phyloP scores from a whole-genome alignment of 768 basidiomycete species.

The Hygrocybe punicea region DNA sequence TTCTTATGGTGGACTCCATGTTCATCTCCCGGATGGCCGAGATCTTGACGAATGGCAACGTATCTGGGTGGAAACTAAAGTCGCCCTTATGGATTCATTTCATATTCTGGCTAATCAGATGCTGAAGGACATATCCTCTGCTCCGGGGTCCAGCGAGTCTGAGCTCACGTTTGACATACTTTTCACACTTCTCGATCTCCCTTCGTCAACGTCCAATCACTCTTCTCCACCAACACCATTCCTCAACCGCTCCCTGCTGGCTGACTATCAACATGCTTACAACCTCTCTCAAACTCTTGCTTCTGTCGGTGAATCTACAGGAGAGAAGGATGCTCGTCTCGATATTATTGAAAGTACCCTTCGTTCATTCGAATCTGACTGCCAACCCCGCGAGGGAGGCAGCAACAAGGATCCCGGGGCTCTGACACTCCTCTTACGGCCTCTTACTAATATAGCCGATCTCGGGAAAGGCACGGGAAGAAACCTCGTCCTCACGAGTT shows the following conservation, averaged over 20 bases:
- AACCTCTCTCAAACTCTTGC: conserved; percentile 51
- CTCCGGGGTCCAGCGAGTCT: conserved; percentile 43
- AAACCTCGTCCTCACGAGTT: no score
- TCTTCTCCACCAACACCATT: conserved; percentile 46
- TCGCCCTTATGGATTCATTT: conserved; percentile 65
- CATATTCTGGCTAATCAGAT: conserved; percentile 55
- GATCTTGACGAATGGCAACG: conserved; percentile 63
- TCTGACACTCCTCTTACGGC: conserved; percentile 60
- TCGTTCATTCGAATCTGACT: conserved; percentile 34
- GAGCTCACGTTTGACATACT: conserved; percentile 58
- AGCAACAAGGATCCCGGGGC: conserved; percentile 47
- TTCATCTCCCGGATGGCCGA: conserved; percentile 18
- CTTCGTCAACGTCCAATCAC: conserved; percentile 27
- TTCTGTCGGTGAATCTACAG: conserved; percentile 40
- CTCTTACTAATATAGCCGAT: conserved; percentile 30
- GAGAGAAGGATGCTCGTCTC: conserved; percentile 55
- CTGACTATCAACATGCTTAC: conserved; percentile 71
- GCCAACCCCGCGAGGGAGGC: conserved; percentile 3
- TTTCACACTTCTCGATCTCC: conserved; percentile 54
- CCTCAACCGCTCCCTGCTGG: conserved; percentile 62
- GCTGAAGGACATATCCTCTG: conserved; percentile 45
- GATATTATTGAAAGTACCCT: conserved; percentile 56
- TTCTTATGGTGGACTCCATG: conserved; percentile 56
- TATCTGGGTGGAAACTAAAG: conserved; percentile 71
- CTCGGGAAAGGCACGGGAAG: neutral